Evolutionary conservation across 2,329 filamentous ascomycete species (phyloP).

Genomic region (Cercospora zeae-maydis): DNA sequence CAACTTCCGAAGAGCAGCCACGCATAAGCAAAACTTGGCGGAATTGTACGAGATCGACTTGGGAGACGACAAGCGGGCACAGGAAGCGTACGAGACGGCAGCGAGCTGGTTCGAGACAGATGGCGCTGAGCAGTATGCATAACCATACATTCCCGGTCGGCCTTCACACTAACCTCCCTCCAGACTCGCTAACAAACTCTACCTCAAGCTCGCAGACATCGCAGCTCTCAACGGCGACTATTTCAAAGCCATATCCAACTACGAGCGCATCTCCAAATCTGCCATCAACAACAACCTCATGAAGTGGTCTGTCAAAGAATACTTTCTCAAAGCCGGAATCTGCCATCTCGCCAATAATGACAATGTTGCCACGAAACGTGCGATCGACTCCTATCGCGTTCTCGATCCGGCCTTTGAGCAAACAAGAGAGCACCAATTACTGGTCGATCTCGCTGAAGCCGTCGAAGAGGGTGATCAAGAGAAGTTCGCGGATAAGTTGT

Average conservation of each 20-base stretch:
- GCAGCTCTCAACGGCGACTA: constrained; percentile 79
- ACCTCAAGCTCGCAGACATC: constrained; percentile 86
- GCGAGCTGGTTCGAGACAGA: constrained; percentile 87
- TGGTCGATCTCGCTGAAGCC: constrained; percentile 70
- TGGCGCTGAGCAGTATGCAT: constrained; percentile 69
- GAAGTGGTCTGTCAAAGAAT: constrained; percentile 93
- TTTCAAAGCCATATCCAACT: constrained; percentile 74
- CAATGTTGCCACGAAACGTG: constrained; percentile 71
- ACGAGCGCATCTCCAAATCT: constrained; percentile 72
- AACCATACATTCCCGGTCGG: not conserved
- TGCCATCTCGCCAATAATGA: constrained; percentile 79
- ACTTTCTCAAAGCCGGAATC: constrained; percentile 89
- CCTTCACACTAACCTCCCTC: constrained; percentile 4
- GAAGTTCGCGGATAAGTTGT: constrained; percentile 78
- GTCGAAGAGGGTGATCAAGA: constrained; percentile 78
- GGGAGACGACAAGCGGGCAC: constrained; percentile 71
- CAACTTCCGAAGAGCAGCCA: constrained; percentile 85
- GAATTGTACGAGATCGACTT: constrained; percentile 82
- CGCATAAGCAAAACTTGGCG: constrained; percentile 82
- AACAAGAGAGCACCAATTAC: constrained; percentile 76
- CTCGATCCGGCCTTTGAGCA: constrained; percentile 72
- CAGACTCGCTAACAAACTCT: constrained; percentile 88
- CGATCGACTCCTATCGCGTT: constrained; percentile 77
- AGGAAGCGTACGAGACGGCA: constrained; percentile 79
- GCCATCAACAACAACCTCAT: constrained; percentile 87